Conservation (phyloP, 441 rosid genomes). For the Daphne laureola region DNA sequence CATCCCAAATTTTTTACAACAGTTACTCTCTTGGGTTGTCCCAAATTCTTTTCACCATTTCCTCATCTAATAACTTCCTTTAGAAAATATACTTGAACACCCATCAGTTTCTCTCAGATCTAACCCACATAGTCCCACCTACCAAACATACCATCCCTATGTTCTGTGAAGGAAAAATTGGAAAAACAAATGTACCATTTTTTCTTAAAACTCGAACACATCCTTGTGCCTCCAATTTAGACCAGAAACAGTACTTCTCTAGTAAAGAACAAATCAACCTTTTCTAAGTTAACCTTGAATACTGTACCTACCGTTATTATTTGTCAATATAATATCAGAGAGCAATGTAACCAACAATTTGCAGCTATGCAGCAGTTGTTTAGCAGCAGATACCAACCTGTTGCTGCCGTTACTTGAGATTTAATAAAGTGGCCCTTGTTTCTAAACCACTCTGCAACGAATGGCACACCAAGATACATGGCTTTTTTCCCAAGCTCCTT, state of each 20-base stretch:
- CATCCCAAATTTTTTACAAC: background rate
- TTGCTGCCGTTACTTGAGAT: slow-evolving; percentile 93
- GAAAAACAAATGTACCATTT: too few relatives aligned
- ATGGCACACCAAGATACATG: slow-evolving; percentile 72
- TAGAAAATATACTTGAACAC: slow-evolving; percentile 2
- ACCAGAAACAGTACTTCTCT: too few relatives aligned
- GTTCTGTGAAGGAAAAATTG: too few relatives aligned
- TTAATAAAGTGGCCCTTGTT: slow-evolving; percentile 91
- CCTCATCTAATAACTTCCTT: background rate
- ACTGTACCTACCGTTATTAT: background rate
- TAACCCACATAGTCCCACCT: too few relatives aligned
- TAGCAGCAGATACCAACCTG: slow-evolving; percentile 44
- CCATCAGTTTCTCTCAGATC: too few relatives aligned
- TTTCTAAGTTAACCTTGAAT: slow-evolving; percentile 1
- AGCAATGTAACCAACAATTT: background rate
- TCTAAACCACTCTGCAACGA: slow-evolving; percentile 95
- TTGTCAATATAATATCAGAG: slow-evolving; percentile 8
- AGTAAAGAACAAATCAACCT: background rate
- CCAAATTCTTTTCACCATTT: background rate
- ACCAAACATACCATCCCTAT: too few relatives aligned
- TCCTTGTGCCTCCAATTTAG: too few relatives aligned
- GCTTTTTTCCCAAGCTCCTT: slow-evolving; percentile 95
- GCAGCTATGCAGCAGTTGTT: slow-evolving; percentile 9
- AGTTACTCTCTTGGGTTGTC: background rate
- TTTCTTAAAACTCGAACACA: too few relatives aligned